Evolutionary conservation across 345 rosid genomes (phyloP).

Genomic region (Gynandropsis gynandra): DNA sequence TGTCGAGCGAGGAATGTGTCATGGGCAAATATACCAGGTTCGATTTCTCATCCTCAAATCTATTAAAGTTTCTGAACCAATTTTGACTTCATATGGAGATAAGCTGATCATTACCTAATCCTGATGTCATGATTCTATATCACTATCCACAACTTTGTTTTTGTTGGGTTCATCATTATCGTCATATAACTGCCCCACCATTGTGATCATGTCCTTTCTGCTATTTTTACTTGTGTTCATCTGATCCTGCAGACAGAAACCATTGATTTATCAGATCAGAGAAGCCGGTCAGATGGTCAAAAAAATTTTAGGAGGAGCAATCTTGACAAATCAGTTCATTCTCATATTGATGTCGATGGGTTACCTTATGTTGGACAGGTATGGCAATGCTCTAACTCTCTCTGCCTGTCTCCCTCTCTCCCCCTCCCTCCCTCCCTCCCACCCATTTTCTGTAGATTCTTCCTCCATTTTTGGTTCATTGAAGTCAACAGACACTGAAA

Average conservation of each 20-base stretch:
- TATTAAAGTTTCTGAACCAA: neutral
- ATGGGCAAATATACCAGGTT: conserved; percentile 96
- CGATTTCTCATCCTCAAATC: conserved; percentile 14
- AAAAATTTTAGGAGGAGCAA: conserved; percentile 53
- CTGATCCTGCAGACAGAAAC: conserved; percentile 66
- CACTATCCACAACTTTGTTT: no score
- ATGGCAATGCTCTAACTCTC: conserved; percentile 7
- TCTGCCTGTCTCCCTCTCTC: neutral
- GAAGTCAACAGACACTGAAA: neutral
- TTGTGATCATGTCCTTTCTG: neutral
- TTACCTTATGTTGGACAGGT: conserved; percentile 97
- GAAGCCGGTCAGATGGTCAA: conserved; percentile 39
- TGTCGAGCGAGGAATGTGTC: conserved; percentile 91
- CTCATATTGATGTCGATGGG: conserved; percentile 77
- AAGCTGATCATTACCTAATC: conserved; percentile 14
- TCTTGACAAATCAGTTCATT: conserved; percentile 38
- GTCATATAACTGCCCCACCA: conserved; percentile 1
- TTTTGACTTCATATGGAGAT: no score
- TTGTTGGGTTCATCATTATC: no score
- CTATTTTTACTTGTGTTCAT: conserved; percentile 6
- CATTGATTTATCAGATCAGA: conserved; percentile 58
- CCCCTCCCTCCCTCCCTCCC: no score
- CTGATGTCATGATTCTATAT: conserved; percentile 1
- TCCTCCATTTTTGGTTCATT: conserved; percentile 3
- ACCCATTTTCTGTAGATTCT: conserved; percentile 4